Percentiles rank a stretch among this genome's conserved stretches.
Conservation (phyloP, 2,329 filamentous ascomycete species). For the Aspergillus oerlinghausenensis region DNA sequence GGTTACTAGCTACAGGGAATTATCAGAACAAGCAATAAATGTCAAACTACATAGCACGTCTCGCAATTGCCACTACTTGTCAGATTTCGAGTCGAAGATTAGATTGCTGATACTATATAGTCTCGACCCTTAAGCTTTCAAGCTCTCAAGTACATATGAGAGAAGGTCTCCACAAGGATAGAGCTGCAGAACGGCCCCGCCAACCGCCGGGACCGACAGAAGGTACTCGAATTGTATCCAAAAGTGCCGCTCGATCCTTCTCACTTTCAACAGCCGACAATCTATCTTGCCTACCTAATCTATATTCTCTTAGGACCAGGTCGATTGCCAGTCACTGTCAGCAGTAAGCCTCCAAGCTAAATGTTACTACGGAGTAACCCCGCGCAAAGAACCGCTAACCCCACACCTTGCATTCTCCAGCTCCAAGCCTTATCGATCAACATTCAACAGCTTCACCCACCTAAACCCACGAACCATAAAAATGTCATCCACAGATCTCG, state of each 20-base stretch:
- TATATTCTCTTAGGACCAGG: not conserved
- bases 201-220: conserved; percentile 1
- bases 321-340: not conserved
- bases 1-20: not conserved
- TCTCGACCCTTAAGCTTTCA: too few species aligned
- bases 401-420: not conserved
- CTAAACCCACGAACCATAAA: not conserved
- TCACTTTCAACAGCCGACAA: not conserved
- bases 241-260: not conserved
- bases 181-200: conserved; percentile 5
- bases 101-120: too few species aligned
- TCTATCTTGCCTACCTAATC: not conserved
- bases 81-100: too few species aligned
- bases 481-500: conserved; percentile 29
- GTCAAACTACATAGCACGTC: not conserved
- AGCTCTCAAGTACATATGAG: not conserved
- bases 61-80: too few species aligned
- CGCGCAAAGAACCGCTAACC: not conserved
- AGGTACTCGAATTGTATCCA: conserved; percentile 2
- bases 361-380: not conserved
- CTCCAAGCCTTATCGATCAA: not conserved
- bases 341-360: not conserved
- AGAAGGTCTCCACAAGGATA: not conserved
- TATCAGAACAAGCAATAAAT: not conserved
- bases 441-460: not conserved